Conservation (phyloP, 306 rosid species). For the Casuarina equisetifolia region DNA sequence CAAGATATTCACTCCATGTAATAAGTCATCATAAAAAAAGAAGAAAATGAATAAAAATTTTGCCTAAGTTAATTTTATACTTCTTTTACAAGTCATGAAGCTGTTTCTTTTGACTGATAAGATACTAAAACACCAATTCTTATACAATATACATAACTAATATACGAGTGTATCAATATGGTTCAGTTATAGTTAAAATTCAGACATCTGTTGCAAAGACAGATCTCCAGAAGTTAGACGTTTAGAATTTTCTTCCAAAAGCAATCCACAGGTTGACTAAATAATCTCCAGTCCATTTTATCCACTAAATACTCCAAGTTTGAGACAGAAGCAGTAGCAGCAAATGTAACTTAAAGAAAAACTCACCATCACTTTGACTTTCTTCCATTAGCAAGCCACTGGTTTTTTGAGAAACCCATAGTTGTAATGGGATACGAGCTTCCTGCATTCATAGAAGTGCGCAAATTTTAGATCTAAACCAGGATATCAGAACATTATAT, state of each 20-base stretch:
- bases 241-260: background rate
- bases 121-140: background rate
- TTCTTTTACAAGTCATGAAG: background rate
- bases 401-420: constrained; percentile 88
- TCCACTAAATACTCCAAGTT: background rate
- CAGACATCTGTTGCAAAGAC: background rate
- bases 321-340: constrained; percentile 12
- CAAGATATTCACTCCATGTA: background rate
- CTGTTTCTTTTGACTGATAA: background rate
- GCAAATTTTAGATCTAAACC: constrained; percentile 19
- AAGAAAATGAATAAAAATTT: background rate
- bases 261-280: background rate
- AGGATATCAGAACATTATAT: background rate
- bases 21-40: background rate
- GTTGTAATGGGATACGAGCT: constrained; percentile 82
- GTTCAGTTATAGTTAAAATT: background rate
- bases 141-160: background rate
- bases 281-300: constrained; percentile 4
- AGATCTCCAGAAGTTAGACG: background rate
- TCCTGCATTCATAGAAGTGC: constrained; percentile 58
- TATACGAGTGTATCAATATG: background rate
- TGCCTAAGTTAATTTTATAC: background rate
- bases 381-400: constrained; percentile 65
- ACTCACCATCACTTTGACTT: constrained; percentile 57
- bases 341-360: constrained; percentile 21